Conservation (phyloP, 2,329 filamentous ascomycete species). For the Ascochyta pisi region DNA sequence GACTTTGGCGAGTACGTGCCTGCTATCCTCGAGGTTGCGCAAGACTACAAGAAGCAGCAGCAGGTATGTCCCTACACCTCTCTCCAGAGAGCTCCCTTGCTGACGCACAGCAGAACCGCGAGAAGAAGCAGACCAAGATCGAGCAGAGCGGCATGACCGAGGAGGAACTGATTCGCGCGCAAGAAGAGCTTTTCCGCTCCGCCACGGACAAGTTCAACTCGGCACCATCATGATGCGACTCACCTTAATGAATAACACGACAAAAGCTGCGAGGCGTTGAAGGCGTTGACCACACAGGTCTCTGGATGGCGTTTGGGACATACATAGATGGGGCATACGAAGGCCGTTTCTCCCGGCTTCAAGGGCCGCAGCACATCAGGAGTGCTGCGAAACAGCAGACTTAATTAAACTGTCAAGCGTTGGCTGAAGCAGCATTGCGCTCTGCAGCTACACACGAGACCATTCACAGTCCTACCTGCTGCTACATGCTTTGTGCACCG, state of each 20-base stretch:
- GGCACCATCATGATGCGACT: conserved; percentile 48
- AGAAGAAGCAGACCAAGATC: conserved; percentile 97
- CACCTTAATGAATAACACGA: conserved; percentile 17
- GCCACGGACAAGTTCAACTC: conserved; percentile 76
- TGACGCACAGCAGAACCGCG: conserved; percentile 70
- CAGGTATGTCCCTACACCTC: conserved; percentile 66
- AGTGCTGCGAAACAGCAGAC: conserved; percentile 5
- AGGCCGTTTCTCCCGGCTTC: conserved; percentile 17
- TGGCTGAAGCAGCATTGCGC: not conserved
- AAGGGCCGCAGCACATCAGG: conserved; percentile 2
- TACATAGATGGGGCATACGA: conserved; percentile 20
- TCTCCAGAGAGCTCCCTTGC: not conserved
- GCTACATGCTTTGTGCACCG: not conserved
- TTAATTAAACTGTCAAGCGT: conserved; percentile 2
- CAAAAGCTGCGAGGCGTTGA: conserved; percentile 32
- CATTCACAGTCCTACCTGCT: no score
- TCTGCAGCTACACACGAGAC: not conserved
- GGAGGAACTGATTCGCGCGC: conserved; percentile 86
- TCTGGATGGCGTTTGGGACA: conserved; percentile 32
- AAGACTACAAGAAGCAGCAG: conserved; percentile 89
- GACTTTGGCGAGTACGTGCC: conserved; percentile 93
- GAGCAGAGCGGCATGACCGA: conserved; percentile 91
- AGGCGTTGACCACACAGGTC: conserved; percentile 26
- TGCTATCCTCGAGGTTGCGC: conserved; percentile 83
- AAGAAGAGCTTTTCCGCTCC: conserved; percentile 88